phyloP scores from a whole-genome alignment of 2,329 filamentous ascomycete genomes.

The Nannizzia gypsea region DNA sequence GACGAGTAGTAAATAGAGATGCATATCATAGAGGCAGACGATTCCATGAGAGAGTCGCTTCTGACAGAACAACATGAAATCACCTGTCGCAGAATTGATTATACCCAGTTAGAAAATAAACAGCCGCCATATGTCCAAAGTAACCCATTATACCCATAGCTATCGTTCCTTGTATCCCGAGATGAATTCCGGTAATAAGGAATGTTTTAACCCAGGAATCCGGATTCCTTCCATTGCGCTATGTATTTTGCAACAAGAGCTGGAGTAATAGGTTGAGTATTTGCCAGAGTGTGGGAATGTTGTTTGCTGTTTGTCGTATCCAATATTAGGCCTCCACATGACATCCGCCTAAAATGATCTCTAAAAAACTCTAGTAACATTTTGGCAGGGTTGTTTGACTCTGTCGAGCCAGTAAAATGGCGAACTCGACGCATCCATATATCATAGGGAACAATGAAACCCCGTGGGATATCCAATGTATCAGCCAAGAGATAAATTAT shows the following conservation, averaged over 20 bases:
- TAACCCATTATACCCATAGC: no score
- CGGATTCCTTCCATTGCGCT: constrained; percentile 24
- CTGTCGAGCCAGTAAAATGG: constrained; percentile 9
- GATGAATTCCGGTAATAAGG: not conserved
- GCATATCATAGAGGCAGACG: no score
- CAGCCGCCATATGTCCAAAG: no score
- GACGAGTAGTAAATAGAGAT: no score
- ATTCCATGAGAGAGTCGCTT: no score
- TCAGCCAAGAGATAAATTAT: constrained; percentile 27
- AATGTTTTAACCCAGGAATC: constrained; percentile 16
- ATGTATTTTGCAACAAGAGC: constrained; percentile 26
- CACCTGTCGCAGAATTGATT: no score
- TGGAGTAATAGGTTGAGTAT: constrained; percentile 24
- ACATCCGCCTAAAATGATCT: constrained; percentile 33
- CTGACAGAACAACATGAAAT: no score
- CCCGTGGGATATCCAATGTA: constrained; percentile 22
- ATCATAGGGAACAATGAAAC: constrained; percentile 27
- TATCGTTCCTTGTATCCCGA: no score
- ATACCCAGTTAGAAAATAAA: no score
- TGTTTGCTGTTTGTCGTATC: constrained; percentile 25
- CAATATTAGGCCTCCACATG: constrained; percentile 35
- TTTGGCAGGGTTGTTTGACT: constrained; percentile 22
- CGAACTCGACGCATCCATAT: constrained; percentile 33
- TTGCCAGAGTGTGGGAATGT: constrained; percentile 29
- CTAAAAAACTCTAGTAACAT: constrained; percentile 24